phyloP scores from a whole-genome alignment of 805 yeast species.

The Candida coleopterorum region DNA sequence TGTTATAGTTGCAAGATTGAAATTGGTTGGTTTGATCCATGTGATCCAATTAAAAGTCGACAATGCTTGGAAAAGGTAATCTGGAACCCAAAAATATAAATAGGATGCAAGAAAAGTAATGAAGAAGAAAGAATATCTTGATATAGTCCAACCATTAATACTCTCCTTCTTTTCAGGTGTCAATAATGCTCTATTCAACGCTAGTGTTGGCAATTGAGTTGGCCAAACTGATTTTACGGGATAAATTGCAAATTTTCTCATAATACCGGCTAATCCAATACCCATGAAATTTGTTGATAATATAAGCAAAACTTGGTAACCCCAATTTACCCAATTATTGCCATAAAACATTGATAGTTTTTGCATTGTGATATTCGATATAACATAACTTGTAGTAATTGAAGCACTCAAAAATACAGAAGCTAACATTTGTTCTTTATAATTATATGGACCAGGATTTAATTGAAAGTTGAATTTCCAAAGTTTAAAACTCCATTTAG shows the following conservation, averaged over 20 bases:
- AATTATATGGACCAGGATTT: constrained; percentile 52
- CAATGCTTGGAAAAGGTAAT: constrained; percentile 37
- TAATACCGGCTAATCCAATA: constrained; percentile 26
- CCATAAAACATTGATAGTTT: constrained; percentile 18
- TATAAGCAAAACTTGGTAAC: constrained; percentile 20
- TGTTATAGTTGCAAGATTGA: constrained; percentile 44
- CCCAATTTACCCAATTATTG: constrained; percentile 22
- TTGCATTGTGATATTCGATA: constrained; percentile 21
- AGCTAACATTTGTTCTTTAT: constrained; percentile 63
- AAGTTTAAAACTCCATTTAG: constrained; percentile 27
- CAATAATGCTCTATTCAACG: constrained; percentile 25
- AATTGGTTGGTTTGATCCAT: constrained; percentile 52
- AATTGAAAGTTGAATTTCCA: constrained; percentile 25
- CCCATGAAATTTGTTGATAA: constrained; percentile 23
- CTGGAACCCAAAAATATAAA: constrained; percentile 42
- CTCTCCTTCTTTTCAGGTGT: constrained; percentile 18
- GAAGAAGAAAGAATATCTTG: constrained; percentile 20
- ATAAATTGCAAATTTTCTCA: constrained; percentile 22
- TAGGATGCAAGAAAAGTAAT: constrained; percentile 24
- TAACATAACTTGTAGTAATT: constrained; percentile 21
- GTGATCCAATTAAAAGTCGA: constrained; percentile 51
- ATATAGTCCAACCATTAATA: constrained; percentile 27
- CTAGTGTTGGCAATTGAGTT: constrained; percentile 22
- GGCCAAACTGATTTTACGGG: constrained; percentile 26
- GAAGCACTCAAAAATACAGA: constrained; percentile 41